These are phyloP conservation scores for Puccinia novopanici DNA, from an alignment of 1,284 basidiomycete species.

Conservation along the genomic window DNA sequence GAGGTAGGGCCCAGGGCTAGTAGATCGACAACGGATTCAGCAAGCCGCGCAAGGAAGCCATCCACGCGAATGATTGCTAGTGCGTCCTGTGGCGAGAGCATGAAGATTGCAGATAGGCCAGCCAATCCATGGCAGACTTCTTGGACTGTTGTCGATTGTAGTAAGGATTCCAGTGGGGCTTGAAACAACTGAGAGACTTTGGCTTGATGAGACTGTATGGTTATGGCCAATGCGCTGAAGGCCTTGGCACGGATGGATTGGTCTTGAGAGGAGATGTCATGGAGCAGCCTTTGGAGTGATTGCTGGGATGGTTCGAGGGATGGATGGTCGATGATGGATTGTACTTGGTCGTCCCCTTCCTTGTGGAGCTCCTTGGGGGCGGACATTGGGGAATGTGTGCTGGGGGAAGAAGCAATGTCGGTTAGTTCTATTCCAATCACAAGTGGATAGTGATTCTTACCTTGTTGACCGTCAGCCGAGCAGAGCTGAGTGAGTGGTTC, in stretches of 20 bases:
- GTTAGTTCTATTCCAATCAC: no score
- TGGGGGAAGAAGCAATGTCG: no score
- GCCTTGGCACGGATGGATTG: slow-evolving; percentile 2
- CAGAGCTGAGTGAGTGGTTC: no score
- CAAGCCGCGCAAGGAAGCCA: slow-evolving; percentile 24
- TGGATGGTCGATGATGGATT: slow-evolving; percentile 22
- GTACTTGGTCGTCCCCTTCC: background rate
- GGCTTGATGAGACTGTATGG: slow-evolving; percentile 2
- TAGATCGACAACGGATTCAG: slow-evolving; percentile 23
- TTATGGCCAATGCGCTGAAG: slow-evolving; percentile 20
- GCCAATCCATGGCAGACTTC: slow-evolving; percentile 18
- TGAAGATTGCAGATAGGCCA: slow-evolving; percentile 8
- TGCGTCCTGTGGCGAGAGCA: slow-evolving; percentile 5
- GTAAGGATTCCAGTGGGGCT: slow-evolving; percentile 7
- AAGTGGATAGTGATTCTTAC: no score
- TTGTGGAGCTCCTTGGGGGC: no score
- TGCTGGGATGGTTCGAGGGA: background rate
- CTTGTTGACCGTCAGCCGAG: no score
- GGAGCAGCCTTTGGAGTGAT: slow-evolving; percentile 5
- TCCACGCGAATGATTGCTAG: slow-evolving; percentile 10
- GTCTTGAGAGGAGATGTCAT: background rate
- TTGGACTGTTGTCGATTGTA: slow-evolving; percentile 19
- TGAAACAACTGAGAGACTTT: background rate
- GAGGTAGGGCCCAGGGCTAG: slow-evolving; percentile 3
- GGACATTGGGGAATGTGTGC: no score